Percentiles rank a stretch among this genome's conserved stretches.
phyloP scores from a whole-genome alignment of 768 basidiomycete species.

The Clavaria fumosa region DNA sequence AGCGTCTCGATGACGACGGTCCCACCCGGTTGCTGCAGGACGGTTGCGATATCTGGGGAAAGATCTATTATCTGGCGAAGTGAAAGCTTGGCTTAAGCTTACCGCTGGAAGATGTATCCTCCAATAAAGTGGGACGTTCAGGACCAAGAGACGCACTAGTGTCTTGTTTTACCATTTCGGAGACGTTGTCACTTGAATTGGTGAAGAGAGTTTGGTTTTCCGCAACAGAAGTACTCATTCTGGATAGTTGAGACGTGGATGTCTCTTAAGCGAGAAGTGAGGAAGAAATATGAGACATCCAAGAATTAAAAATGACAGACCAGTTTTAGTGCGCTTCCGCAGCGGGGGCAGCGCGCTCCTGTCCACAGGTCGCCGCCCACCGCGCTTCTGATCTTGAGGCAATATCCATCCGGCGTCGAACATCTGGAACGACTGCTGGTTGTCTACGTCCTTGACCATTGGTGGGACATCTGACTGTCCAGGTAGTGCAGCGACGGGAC shows the following conservation, averaged over 20 bases:
- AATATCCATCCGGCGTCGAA: conserved; percentile 87
- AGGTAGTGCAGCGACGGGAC: conserved; percentile 12
- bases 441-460: conserved; percentile 57
- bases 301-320: conserved; percentile 14
- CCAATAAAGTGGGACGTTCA: neutral
- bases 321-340: conserved; percentile 31
- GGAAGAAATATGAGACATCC: conserved; percentile 1
- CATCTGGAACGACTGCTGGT: conserved; percentile 55
- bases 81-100: no score
- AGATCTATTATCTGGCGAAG: no score
- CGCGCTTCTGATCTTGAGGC: conserved; percentile 54
- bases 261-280: no score
- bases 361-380: conserved; percentile 35
- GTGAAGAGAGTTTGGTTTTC: conserved; percentile 7
- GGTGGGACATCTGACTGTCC: conserved; percentile 28
- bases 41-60: conserved; percentile 1
- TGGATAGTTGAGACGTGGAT: no score
- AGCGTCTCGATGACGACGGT: conserved; percentile 53
- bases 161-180: no score
- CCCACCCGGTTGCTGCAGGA: conserved; percentile 25
- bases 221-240: conserved; percentile 5
- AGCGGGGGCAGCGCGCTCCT: conserved; percentile 35
- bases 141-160: neutral
- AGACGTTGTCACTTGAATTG: no score
- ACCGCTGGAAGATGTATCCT: no score